Percentiles rank a stretch among this genome's conserved stretches.
phyloP scores from a whole-genome alignment of 208 protist species.

The Zelonia costaricensis region DNA sequence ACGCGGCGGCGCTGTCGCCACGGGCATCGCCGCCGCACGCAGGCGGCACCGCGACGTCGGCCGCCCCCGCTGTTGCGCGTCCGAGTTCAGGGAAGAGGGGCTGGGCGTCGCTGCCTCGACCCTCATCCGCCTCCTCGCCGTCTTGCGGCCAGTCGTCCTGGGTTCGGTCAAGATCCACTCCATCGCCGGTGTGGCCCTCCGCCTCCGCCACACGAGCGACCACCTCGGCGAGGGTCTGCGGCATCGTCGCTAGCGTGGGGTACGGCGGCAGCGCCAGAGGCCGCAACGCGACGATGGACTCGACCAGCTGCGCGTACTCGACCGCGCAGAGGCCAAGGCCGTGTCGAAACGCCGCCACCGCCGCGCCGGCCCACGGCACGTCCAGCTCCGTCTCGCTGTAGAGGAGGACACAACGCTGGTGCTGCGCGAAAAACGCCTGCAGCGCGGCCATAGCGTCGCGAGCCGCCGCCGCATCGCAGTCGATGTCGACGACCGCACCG shows the following conservation, averaged over 20 bases:
- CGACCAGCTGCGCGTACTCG: slow-evolving; percentile 54
- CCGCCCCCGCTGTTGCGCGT: slow-evolving; percentile 6
- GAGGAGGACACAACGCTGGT: slow-evolving; percentile 56
- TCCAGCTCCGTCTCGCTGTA: slow-evolving; percentile 49
- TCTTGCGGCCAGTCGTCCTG: not conserved
- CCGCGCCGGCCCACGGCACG: slow-evolving; percentile 39
- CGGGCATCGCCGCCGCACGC: not conserved
- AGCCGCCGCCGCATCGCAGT: not conserved
- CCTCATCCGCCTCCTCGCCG: slow-evolving; percentile 8
- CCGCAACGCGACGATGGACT: slow-evolving; percentile 29
- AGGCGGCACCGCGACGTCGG: not conserved
- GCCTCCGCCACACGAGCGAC: slow-evolving; percentile 18
- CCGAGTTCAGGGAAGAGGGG: slow-evolving; percentile 51
- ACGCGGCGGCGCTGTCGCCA: not conserved
- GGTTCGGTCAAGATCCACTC: not conserved
- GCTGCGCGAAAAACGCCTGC: slow-evolving; percentile 33
- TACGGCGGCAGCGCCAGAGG: slow-evolving; percentile 22
- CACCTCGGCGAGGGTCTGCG: slow-evolving; percentile 25
- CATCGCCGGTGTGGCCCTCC: not conserved
- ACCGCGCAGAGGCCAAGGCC: slow-evolving; percentile 43
- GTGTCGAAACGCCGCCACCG: slow-evolving; percentile 36
- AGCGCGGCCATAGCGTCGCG: slow-evolving; percentile 9
- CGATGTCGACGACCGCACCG: not conserved
- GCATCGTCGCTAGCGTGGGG: slow-evolving; percentile 14
- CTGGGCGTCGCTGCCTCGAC: slow-evolving; percentile 50